Evolutionary conservation across 345 rosid species (phyloP).

Genomic region (Eucalyptus pauciflora): DNA sequence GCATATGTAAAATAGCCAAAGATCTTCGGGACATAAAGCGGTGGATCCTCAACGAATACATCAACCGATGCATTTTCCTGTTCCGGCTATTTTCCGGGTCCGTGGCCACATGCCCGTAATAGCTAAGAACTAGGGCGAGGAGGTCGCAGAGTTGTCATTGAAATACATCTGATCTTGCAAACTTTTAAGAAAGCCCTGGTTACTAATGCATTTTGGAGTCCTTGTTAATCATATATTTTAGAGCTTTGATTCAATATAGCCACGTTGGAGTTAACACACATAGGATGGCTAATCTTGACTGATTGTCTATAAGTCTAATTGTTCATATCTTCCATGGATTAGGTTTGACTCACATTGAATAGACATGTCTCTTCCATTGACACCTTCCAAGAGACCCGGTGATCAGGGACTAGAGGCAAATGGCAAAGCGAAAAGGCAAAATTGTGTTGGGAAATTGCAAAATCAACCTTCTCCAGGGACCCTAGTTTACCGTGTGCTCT

Average conservation of each 20-base stretch:
- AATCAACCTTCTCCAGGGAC: conserved; percentile 4
- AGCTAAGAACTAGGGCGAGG: neutral
- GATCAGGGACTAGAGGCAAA: conserved; percentile 23
- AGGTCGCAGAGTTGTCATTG: neutral
- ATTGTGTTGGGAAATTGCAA: conserved; percentile 10
- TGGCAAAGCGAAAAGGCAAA: conserved; percentile 42
- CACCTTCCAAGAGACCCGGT: conserved; percentile 45
- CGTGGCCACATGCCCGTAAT: neutral
- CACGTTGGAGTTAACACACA: neutral
- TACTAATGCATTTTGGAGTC: neutral
- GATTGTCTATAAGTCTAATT: neutral
- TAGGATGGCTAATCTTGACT: neutral
- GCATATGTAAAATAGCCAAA: neutral
- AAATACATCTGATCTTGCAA: neutral
- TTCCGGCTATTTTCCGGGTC: neutral
- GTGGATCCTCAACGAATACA: neutral
- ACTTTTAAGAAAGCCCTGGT: neutral
- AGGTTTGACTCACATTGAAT: neutral
- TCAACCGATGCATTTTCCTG: neutral
- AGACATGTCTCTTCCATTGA: conserved; percentile 35
- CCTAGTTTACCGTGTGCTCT: conserved; percentile 28
- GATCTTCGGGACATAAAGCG: neutral
- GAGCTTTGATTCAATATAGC: neutral
- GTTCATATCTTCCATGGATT: neutral
- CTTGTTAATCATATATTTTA: neutral